Conservation (phyloP, 148 eudicot genomes). For the Hydrangea macrophylla region DNA sequence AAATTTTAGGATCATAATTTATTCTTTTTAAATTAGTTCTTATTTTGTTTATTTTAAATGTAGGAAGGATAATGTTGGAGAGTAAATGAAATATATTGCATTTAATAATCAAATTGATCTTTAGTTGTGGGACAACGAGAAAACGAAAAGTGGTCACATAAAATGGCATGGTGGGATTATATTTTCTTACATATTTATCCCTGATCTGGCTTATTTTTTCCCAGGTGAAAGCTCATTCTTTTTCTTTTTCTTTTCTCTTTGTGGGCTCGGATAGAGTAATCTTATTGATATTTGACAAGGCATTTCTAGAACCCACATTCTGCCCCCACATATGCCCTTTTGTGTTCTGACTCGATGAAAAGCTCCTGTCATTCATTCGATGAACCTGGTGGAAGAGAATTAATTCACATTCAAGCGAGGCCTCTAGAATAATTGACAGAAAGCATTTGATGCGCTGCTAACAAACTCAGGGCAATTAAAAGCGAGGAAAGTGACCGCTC, state of each 20-base stretch:
- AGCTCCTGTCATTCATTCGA: conserved; percentile 76
- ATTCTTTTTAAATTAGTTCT: too few species aligned
- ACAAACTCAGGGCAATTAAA: conserved; percentile 72
- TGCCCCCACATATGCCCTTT: conserved; percentile 89
- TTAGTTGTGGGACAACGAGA: too few species aligned
- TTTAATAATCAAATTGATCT: too few species aligned
- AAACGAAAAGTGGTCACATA: too few species aligned
- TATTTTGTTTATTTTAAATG: too few species aligned
- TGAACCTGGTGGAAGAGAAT: conserved; percentile 72
- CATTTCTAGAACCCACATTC: conserved; percentile 93
- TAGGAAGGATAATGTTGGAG: too few species aligned
- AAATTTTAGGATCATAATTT: too few species aligned
- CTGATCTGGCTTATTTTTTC: too few species aligned
- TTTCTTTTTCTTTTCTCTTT: too few species aligned
- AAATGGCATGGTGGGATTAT: too few species aligned
- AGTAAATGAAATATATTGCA: too few species aligned
- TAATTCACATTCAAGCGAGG: conserved; percentile 88
- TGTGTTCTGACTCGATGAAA: conserved; percentile 83
- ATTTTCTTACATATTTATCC: too few species aligned
- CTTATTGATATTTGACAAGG: conserved; percentile 93
- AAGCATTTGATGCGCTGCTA: conserved; percentile 97
- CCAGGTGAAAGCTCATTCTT: conserved; percentile 7
- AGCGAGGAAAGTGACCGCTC: conserved; percentile 67
- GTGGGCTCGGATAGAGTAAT: conserved; percentile 73
- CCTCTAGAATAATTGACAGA: conserved; percentile 86